Percentiles rank a stretch among this genome's conserved stretches.
These are phyloP conservation scores for Tritrichomonas musculus DNA, from an alignment of 208 protist genomes.

Conservation along the genomic window DNA sequence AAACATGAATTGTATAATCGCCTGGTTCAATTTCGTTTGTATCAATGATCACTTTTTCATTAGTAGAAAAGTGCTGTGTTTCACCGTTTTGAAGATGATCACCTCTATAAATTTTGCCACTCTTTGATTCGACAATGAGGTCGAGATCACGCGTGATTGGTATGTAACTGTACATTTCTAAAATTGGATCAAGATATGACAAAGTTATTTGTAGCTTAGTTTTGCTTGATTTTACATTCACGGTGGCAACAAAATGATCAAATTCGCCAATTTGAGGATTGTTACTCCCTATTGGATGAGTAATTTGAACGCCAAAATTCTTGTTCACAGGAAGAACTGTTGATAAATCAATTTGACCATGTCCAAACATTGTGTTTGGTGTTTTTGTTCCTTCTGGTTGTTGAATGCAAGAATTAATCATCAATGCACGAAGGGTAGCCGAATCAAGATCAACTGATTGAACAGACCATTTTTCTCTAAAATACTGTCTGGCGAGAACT, in stretches of 20 bases:
- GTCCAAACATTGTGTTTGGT: not conserved
- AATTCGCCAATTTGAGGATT: not conserved
- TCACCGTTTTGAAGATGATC: not conserved
- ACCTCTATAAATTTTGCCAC: not conserved
- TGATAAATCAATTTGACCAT: not conserved
- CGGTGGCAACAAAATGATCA: not conserved
- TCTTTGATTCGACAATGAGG: not conserved
- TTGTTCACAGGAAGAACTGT: not conserved
- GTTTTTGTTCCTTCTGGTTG: not conserved
- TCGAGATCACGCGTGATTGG: not conserved
- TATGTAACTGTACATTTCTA: not conserved
- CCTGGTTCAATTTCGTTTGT: not conserved
- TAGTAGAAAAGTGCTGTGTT: not conserved
- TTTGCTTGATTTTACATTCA: not conserved
- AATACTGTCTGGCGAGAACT: not conserved
- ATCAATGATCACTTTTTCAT: not conserved
- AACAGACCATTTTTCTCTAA: too few species aligned
- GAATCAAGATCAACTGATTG: too few species aligned
- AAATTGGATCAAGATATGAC: not conserved
- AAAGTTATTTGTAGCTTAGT: not conserved
- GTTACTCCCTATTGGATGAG: too few species aligned
- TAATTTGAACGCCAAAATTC: not conserved
- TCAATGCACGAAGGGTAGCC: too few species aligned
- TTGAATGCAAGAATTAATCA: not conserved
- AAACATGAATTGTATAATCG: not conserved